These are phyloP conservation scores for Santalum album DNA, from an alignment of 164 flowering plant genomes.

Conservation along the genomic window DNA sequence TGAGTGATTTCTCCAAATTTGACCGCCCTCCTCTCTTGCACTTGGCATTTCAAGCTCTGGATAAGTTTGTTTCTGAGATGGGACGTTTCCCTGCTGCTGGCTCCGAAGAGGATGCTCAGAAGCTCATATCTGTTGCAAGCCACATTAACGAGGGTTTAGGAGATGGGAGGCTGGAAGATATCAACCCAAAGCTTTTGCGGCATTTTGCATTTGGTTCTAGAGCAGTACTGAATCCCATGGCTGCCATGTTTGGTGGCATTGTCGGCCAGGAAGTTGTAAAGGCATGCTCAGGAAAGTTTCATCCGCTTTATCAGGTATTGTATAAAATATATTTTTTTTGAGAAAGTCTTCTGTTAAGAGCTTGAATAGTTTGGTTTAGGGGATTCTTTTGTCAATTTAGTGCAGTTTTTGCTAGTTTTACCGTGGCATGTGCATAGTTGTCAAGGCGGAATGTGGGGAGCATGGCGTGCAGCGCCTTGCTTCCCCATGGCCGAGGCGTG, in stretches of 20 bases:
- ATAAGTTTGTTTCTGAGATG: conserved; percentile 43
- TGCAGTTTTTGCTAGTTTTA: too few species aligned
- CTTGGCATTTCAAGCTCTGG: conserved; percentile 80
- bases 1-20: conserved; percentile 79
- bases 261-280: conserved; percentile 90
- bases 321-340: too few species aligned
- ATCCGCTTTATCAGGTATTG: conserved; percentile 78
- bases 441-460: too few species aligned
- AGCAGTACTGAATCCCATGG: conserved; percentile 90
- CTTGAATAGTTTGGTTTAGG: too few species aligned
- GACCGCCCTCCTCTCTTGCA: conserved; percentile 78
- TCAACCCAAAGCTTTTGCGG: conserved; percentile 50
- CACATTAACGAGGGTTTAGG: conserved; percentile 42
- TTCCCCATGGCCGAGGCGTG: too few species aligned
- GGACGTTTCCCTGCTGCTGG: conserved; percentile 82
- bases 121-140: conserved; percentile 36
- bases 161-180: conserved; percentile 47
- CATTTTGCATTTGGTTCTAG: conserved; percentile 78
- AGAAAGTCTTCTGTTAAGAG: too few species aligned
- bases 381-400: too few species aligned
- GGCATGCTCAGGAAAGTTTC: conserved; percentile 94
- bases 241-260: conserved; percentile 94
- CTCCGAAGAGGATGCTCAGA: conserved; percentile 73
- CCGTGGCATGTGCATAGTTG: too few species aligned
- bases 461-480: too few species aligned